These are phyloP conservation scores for Marsdenia floribunda DNA, from an alignment of 257 asterid species.

Conservation along the genomic window DNA sequence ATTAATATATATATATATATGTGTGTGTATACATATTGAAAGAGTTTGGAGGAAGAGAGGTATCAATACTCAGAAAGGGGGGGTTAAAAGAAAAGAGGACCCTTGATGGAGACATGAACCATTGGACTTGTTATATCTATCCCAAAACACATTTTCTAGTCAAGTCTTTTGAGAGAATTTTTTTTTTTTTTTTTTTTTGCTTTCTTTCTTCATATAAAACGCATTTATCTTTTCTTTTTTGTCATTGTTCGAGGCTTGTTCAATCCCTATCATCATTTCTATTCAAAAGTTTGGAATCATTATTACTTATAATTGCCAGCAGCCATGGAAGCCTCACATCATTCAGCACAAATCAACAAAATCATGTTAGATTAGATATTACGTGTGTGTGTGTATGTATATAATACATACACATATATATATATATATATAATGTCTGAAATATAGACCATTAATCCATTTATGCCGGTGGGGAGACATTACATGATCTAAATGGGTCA, in stretches of 20 bases:
- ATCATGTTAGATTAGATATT: not conserved
- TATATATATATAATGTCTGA: not conserved
- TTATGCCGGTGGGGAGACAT: not conserved
- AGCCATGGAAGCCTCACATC: conserved; percentile 9
- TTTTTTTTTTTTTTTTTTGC: too few species aligned
- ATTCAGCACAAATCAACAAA: not conserved
- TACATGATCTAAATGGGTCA: not conserved
- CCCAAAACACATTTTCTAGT: not conserved
- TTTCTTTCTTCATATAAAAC: too few species aligned
- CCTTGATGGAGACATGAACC: not conserved
- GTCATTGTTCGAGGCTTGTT: not conserved
- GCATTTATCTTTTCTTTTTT: not conserved
- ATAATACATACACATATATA: too few species aligned
- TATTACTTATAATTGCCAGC: not conserved
- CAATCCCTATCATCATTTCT: not conserved
- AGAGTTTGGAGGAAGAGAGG: too few species aligned
- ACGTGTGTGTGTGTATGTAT: too few species aligned
- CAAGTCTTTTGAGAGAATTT: not conserved
- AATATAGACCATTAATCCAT: not conserved
- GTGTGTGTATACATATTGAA: too few species aligned
- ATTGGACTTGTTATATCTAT: not conserved
- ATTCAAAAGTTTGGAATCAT: conserved; percentile 7
- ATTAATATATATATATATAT: too few species aligned
- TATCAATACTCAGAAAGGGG: not conserved
- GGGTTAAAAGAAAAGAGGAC: not conserved